phyloP scores from a whole-genome alignment of 2,329 filamentous ascomycete genomes.

The Botryotinia globosa region DNA sequence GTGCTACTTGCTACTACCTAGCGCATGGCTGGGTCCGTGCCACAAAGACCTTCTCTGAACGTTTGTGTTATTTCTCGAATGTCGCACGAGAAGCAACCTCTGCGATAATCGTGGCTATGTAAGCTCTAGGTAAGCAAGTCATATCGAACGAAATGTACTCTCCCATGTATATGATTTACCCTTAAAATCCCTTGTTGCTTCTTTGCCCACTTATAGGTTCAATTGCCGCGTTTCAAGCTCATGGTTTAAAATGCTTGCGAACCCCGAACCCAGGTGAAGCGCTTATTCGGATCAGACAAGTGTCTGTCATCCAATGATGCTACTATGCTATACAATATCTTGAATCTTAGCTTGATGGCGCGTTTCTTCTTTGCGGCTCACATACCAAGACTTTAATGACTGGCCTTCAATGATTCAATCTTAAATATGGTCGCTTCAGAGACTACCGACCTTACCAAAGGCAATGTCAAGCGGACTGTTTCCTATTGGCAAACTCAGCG shows the following conservation, averaged over 20 bases:
- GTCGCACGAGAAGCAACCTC: background rate
- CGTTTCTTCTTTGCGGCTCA: constrained; percentile 10
- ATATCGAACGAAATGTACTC: background rate
- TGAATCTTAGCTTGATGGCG: background rate
- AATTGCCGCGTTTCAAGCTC: background rate
- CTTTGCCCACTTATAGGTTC: background rate
- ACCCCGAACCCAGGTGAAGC: background rate
- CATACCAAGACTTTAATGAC: constrained; percentile 15
- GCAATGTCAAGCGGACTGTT: constrained; percentile 12
- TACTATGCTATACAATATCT: background rate
- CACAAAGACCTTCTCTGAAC: background rate
- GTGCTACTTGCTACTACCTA: background rate
- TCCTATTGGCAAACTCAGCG: constrained; percentile 38
- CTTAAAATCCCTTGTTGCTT: background rate
- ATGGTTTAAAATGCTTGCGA: constrained; percentile 1
- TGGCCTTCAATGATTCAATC: constrained; percentile 3
- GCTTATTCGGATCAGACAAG: constrained; percentile 9
- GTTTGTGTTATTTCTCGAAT: background rate
- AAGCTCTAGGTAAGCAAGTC: background rate
- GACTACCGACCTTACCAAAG: constrained; percentile 26
- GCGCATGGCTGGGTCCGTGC: background rate
- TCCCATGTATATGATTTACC: background rate
- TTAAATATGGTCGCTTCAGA: constrained; percentile 1
- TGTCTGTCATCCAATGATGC: constrained; percentile 12
- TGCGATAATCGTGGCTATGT: constrained; percentile 8